Percentiles rank a stretch among this genome's conserved stretches.
Conservation (phyloP, 345 rosid species). For the Linum usitatissimum region DNA sequence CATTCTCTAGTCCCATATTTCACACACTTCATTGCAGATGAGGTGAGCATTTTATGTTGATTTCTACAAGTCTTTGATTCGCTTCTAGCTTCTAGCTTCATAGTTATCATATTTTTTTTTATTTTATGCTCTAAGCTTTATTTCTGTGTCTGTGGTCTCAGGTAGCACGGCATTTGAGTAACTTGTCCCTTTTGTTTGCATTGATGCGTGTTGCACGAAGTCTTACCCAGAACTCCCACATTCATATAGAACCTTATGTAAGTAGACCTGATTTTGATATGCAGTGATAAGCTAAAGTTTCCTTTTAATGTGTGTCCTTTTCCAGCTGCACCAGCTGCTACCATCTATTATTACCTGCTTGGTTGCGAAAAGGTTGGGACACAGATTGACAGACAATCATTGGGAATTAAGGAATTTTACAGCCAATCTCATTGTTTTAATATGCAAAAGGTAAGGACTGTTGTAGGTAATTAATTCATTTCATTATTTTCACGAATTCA, state of each 20-base stretch:
- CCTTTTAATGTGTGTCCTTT: constrained; percentile 8
- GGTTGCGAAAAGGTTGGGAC: constrained; percentile 59
- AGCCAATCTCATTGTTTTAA: constrained; percentile 50
- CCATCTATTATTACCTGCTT: constrained; percentile 74
- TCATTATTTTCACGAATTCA: constrained; percentile 2
- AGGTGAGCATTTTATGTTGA: too few species aligned
- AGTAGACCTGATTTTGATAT: constrained; percentile 17
- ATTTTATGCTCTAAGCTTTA: constrained; percentile 12
- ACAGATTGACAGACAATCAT: constrained; percentile 53
- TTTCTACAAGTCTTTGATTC: constrained; percentile 1
- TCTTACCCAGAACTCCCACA: constrained; percentile 66
- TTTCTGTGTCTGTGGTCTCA: constrained; percentile 21
- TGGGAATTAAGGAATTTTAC: constrained; percentile 76
- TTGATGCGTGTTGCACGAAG: constrained; percentile 60
- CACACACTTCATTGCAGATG: constrained; percentile 54
- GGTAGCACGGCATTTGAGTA: constrained; percentile 52
- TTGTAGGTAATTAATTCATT: constrained; percentile 1
- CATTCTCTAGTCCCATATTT: constrained; percentile 70
- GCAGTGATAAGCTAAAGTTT: not conserved
- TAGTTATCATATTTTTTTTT: constrained; percentile 4
- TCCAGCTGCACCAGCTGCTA: constrained; percentile 78
- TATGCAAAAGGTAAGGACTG: constrained; percentile 56
- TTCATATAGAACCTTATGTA: constrained; percentile 84
- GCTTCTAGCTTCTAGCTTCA: too few species aligned
- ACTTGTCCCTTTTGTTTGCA: constrained; percentile 44